phyloP scores from a whole-genome alignment of 352 stramenopile species.

The Globisporangium paddicum region DNA sequence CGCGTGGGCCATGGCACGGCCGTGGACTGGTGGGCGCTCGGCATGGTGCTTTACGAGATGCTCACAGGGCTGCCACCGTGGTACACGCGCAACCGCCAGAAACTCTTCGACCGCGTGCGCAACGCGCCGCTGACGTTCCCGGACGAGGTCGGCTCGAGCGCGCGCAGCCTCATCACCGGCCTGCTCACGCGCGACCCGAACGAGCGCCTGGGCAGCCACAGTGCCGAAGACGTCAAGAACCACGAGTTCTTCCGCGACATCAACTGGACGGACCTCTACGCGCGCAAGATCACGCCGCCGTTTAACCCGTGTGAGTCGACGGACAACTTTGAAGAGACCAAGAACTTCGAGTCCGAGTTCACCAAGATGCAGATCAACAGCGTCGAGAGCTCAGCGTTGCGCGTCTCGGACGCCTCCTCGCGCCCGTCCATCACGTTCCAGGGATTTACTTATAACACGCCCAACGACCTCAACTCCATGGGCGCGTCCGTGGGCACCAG shows the following conservation, averaged over 20 bases:
- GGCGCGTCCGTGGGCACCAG: slow-evolving; percentile 51
- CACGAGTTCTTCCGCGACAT: slow-evolving; percentile 81
- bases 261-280: slow-evolving; percentile 81
- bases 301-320: slow-evolving; percentile 80
- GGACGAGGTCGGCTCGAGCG: slow-evolving; percentile 66
- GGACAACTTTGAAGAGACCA: slow-evolving; percentile 64
- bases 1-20: slow-evolving; percentile 86
- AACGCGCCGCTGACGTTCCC: slow-evolving; percentile 87
- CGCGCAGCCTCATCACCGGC: slow-evolving; percentile 77
- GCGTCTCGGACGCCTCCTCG: slow-evolving; percentile 72
- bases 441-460: slow-evolving; percentile 88
- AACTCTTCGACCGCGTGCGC: slow-evolving; percentile 89
- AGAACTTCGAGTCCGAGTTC: slow-evolving; percentile 90
- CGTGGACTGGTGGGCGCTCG: slow-evolving; percentile 92
- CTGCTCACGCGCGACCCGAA: slow-evolving; percentile 80
- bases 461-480: slow-evolving; percentile 79
- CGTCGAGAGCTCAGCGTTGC: slow-evolving; percentile 65
- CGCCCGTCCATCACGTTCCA: slow-evolving; percentile 87
- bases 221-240: slow-evolving; percentile 79
- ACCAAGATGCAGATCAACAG: slow-evolving; percentile 90
- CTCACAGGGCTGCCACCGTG: slow-evolving; percentile 88
- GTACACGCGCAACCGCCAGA: slow-evolving; percentile 92
- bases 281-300: slow-evolving; percentile 75
- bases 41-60: slow-evolving; percentile 94
- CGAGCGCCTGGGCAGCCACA: slow-evolving; percentile 71